Evolutionary conservation across 1,284 basidiomycete species (phyloP).

Genomic region (Leccinum holopus): DNA sequence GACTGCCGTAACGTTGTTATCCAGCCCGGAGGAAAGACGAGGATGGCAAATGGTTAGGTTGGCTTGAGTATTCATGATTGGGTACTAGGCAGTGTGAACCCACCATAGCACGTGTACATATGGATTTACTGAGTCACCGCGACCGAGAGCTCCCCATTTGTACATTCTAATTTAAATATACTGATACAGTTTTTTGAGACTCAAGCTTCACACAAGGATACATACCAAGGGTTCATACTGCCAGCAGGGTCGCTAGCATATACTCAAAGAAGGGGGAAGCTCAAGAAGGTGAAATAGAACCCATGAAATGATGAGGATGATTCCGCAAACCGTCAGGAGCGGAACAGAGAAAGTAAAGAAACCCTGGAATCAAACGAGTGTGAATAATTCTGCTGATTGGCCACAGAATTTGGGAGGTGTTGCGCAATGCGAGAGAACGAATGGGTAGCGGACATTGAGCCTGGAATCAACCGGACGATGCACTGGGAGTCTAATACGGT

Average conservation of each 20-base stretch:
- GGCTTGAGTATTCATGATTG: neutral
- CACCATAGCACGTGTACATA: neutral
- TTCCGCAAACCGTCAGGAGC: neutral
- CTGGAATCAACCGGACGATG: neutral
- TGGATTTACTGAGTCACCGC: neutral
- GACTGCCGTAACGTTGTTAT: constrained; percentile 18
- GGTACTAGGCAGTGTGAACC: neutral
- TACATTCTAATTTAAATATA: neutral
- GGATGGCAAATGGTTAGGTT: constrained; percentile 36
- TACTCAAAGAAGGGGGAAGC: neutral
- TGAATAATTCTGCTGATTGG: neutral
- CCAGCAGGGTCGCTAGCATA: neutral
- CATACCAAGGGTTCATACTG: neutral
- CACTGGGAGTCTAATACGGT: constrained; percentile 41
- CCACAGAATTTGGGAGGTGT: neutral
- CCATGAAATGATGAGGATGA: neutral
- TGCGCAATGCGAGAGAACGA: neutral
- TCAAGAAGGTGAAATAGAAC: neutral
- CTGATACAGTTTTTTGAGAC: neutral
- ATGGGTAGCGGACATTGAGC: neutral
- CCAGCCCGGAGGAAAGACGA: constrained; percentile 29
- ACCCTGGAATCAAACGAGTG: neutral
- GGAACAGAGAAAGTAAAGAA: neutral
- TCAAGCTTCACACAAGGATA: neutral
- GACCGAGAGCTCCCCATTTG: neutral